Conservation (phyloP, 1,284 basidiomycete species). For the Sanghuangporus baumii region DNA sequence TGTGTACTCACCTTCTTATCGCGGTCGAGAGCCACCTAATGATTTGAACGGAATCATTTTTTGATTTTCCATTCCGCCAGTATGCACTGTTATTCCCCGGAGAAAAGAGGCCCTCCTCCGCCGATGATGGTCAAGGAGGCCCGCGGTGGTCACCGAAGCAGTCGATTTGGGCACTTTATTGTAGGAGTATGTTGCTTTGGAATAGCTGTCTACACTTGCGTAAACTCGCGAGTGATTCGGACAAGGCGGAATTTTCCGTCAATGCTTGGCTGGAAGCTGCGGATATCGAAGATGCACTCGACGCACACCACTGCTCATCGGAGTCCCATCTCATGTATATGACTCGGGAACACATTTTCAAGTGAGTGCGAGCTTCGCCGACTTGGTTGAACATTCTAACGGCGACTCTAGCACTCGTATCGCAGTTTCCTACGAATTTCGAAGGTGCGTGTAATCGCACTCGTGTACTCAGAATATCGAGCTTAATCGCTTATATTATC, state of each 20-base stretch:
- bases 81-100: conserved; percentile 54
- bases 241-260: conserved; percentile 52
- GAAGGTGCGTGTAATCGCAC: conserved; percentile 42
- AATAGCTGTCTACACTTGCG: conserved; percentile 54
- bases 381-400: conserved; percentile 9
- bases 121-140: conserved; percentile 33
- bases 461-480: not conserved
- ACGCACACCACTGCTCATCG: conserved; percentile 60
- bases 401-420: conserved; percentile 51
- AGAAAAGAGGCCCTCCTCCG: conserved; percentile 46
- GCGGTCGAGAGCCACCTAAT: not conserved
- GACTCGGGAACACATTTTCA: conserved; percentile 66
- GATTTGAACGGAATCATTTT: conserved; percentile 21
- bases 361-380: conserved; percentile 40
- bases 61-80: conserved; percentile 32
- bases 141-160: conserved; percentile 51
- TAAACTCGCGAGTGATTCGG: conserved; percentile 38
- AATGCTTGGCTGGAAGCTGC: conserved; percentile 58
- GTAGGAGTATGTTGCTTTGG: conserved; percentile 73
- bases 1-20: conserved; percentile 32
- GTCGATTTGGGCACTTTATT: conserved; percentile 72
- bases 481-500: conserved; percentile 23
- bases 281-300: conserved; percentile 57
- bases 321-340: conserved; percentile 63
- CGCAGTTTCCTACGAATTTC: conserved; percentile 56